Percentiles rank a stretch among this genome's conserved stretches.
Evolutionary conservation across 2,329 filamentous ascomycete species (phyloP).

Genomic region (Trichophyton simii): DNA sequence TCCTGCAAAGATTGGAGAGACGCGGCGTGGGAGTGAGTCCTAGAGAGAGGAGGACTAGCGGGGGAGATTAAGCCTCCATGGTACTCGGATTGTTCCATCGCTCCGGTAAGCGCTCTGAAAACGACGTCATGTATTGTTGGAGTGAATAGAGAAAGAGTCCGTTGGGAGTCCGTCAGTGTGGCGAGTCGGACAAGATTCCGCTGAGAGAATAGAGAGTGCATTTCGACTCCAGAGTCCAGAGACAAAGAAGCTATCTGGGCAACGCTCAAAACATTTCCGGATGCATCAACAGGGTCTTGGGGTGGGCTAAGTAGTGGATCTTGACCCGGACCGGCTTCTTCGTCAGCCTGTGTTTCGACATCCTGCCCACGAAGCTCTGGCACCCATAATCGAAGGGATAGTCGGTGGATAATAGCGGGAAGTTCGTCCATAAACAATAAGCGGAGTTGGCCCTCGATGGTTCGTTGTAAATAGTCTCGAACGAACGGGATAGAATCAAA

Average conservation of each 20-base stretch:
- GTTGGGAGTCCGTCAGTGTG: constrained; percentile 73
- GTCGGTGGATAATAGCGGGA: constrained; percentile 85
- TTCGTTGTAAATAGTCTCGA: constrained; percentile 88
- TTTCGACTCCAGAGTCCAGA: constrained; percentile 65
- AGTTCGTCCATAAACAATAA: constrained; percentile 96
- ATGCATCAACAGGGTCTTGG: constrained; percentile 66
- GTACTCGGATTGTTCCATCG: constrained; percentile 56
- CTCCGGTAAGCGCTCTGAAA: constrained; percentile 82
- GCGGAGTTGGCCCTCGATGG: constrained; percentile 84
- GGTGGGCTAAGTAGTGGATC: constrained; percentile 75
- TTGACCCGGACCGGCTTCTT: constrained; percentile 48
- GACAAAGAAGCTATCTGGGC: constrained; percentile 64
- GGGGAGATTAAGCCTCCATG: constrained; percentile 28
- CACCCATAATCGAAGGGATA: constrained; percentile 81
- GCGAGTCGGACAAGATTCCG: constrained; percentile 81
- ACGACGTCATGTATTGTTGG: constrained; percentile 81
- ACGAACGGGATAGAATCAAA: constrained; percentile 99
- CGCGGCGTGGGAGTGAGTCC: constrained; percentile 50
- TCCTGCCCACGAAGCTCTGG: constrained; percentile 63
- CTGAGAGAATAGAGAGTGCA: constrained; percentile 84
- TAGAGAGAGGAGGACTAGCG: constrained; percentile 42
- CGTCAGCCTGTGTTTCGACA: constrained; percentile 26
- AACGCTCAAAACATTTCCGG: constrained; percentile 63
- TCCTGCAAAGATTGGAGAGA: constrained; percentile 62
- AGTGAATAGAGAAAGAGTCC: constrained; percentile 82